Evolutionary conservation across 306 rosid species (phyloP), one percentile per base, ranked within the genome.

Genomic region (Quercus wislizeni): DNA sequence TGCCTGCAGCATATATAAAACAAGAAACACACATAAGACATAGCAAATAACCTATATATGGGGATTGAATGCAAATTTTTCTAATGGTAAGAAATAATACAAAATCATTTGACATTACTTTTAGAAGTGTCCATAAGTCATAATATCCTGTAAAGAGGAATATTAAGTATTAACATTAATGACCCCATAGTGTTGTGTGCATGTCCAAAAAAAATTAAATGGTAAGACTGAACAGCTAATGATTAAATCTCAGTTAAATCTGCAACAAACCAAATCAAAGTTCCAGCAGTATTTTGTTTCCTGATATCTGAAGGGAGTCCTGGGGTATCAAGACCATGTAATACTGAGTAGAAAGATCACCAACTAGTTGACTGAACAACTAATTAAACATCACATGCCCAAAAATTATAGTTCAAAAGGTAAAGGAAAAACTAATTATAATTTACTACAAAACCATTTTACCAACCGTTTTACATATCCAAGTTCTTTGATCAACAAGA

Each of bases 1-100:
- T 84, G 73, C 99, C 99, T 92, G 93, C 62, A 58, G 56, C 55
- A 71, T 70, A 7, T 10, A 74, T 17, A 82, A 73, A 30, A 49
- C 54, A 23, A 41, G 69, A 80, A 85, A 82, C 62, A 63, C 70
- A 67, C 33, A 30, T 59, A 20, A 61, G 71, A 76, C 72, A 75
- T 62, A 11, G 41, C 55, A 56, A 56, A 56, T 27, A 31, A n/a
- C 21, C 38, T n/a, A 74, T 67, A 74, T 35, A 55, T 20, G 77
- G 41, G 46, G 57, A 76, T 35, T 43, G 25, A 71, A 57, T 41
- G 78, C 51, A 67, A 57, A 9, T 10, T 12, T 61, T 38, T 69
- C 35, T 3, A 27, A 46, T 27, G 14, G 31, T 30, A 21, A 5
- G n/a, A 63, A 27, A 27, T 25, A 14, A 17, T 30, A 14, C n/a